Base-by-base conservation (phyloP, 352 stramenopile species). In the Phytophthora cryptogea region DNA sequence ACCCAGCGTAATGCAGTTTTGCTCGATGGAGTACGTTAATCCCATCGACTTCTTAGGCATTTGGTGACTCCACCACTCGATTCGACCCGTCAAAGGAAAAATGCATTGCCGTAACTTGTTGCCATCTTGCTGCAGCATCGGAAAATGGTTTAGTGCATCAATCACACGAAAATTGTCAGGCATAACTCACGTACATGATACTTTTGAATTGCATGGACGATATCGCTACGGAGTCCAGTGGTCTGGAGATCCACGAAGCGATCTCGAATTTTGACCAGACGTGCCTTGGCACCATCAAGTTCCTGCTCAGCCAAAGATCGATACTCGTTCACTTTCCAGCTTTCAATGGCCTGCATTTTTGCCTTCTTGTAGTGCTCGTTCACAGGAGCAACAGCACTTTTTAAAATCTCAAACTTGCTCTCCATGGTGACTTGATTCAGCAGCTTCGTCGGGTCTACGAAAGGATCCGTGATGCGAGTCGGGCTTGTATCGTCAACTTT, bases 61-160 rank as follows among this genome's bases (percentile, higher is more conserved):
- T 31, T 74, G 69, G 1, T 70, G 43, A 30, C 75, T 49, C 83
- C 83, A 93, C 83, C 83, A 93, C 16, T 88, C 70, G 17, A 93
- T 57, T n/a, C 47, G 54, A 0, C 83, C 81, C 35, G 77, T 88
- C 3, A 86, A 37, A 2, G 81, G 81, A 20, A 88, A 89, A 40
- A 86, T 79, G 51, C 78, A 87, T 45, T 63, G 70, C 0, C 69
- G 69, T 10, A 87, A 62, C 43, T 74, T 81, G 30, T 68, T 63
- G 6, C 68, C 54, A n/a, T 73, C 76, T 78, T 88, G 52, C 78
- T 91, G 17, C 16, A 45, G 1, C n/a, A 61, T 11, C 2, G 37
- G 23, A 6, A 7, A 14, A 10, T 23, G 20, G 6, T 17, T 57
- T 32, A 54, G 33, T 45, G 39, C 16, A 23, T 27, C 7, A 3